Conservation (phyloP, 2,329 filamentous ascomycete species). For the Trichoderma brevicompactum region DNA sequence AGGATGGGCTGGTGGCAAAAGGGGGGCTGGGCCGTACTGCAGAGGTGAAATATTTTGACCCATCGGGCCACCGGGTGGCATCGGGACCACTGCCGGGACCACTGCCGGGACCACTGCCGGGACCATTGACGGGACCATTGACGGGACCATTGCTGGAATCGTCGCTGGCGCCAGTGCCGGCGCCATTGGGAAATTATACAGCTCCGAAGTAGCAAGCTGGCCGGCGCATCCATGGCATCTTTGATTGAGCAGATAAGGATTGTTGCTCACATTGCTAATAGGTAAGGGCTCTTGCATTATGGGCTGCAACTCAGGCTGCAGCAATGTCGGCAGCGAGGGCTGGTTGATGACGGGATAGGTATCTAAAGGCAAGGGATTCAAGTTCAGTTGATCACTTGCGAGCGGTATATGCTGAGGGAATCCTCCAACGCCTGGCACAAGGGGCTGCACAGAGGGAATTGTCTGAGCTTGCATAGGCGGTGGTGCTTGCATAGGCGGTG, state of each 20-base stretch:
- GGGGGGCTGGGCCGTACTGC: not conserved
- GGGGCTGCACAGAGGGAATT: not conserved
- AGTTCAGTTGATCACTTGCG: not conserved
- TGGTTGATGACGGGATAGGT: constrained; percentile 9
- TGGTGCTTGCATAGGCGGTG: constrained; percentile 32
- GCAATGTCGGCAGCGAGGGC: constrained; percentile 6
- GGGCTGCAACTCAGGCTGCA: not conserved
- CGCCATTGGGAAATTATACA: not conserved
- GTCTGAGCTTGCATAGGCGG: constrained; percentile 28
- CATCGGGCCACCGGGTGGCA: not conserved
- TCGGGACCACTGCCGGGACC: not conserved
- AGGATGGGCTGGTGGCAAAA: not conserved
- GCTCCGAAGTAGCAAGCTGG: constrained; percentile 10
- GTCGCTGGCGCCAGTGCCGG: not conserved
- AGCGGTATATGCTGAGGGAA: not conserved
- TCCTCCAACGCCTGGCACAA: not conserved
- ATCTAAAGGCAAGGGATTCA: constrained; percentile 4
- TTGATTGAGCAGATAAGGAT: not conserved
- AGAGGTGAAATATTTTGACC: not conserved
- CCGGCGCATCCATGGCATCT: not conserved
- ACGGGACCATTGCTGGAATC: not conserved
- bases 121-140: too few species aligned
- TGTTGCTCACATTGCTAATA: not conserved
- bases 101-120: too few species aligned
- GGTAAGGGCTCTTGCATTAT: not conserved